Percentiles rank a stretch among this genome's conserved stretches.
These are phyloP conservation scores for Fusarium armeniacum DNA, from an alignment of 2,329 filamentous ascomycete species.

Conservation along the genomic window DNA sequence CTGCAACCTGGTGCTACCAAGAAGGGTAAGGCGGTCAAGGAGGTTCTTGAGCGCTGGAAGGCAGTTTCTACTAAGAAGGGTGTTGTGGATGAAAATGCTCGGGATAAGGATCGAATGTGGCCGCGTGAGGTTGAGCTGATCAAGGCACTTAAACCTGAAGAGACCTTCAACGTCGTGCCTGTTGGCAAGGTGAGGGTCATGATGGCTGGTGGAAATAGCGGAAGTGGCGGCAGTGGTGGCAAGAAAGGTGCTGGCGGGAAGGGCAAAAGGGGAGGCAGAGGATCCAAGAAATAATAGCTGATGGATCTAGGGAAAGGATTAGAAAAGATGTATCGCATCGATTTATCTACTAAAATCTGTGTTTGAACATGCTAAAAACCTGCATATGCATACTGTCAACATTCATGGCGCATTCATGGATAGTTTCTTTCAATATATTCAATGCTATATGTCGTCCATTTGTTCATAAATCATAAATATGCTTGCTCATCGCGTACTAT, in stretches of 20 bases:
- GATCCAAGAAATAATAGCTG: constrained; percentile 58
- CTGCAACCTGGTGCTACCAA: constrained; percentile 90
- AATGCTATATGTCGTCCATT: constrained; percentile 15
- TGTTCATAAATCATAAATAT: constrained; percentile 24
- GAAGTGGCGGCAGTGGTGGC: constrained; percentile 60
- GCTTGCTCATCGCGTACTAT: constrained; percentile 28
- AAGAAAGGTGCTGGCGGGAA: constrained; percentile 55
- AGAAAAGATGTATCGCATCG: constrained; percentile 13
- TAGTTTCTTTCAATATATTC: constrained; percentile 5
- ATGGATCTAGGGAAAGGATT: constrained; percentile 1
- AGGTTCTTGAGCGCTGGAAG: constrained; percentile 88
- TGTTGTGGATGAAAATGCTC: constrained; percentile 71
- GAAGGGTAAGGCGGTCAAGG: constrained; percentile 94
- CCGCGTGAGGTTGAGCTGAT: constrained; percentile 88
- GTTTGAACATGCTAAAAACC: constrained; percentile 20
- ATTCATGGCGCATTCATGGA: constrained; percentile 21
- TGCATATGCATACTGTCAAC: constrained; percentile 16
- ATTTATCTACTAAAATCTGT: constrained; percentile 31
- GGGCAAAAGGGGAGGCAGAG: constrained; percentile 57
- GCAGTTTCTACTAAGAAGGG: constrained; percentile 71
- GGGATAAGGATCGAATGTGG: constrained; percentile 83
- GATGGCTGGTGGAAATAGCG: constrained; percentile 64
- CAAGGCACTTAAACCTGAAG: constrained; percentile 82
- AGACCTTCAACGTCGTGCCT: constrained; percentile 84
- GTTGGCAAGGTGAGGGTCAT: constrained; percentile 86